These are phyloP conservation scores for Colletotrichum siamense DNA, from an alignment of 2,329 filamentous ascomycete species.

Conservation along the genomic window DNA sequence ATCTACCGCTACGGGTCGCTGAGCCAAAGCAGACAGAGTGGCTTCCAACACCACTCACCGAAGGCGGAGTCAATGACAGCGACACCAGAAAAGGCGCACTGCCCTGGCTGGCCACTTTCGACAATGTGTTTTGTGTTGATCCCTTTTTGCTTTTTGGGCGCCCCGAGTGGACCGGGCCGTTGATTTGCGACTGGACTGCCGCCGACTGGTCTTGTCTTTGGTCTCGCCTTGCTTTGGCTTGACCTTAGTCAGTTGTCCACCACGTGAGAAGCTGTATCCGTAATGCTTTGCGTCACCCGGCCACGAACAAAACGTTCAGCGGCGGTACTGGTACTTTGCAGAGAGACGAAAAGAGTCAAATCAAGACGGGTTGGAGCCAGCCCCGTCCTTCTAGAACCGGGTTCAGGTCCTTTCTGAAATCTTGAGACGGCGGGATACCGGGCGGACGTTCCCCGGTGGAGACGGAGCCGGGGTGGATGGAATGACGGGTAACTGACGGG, in stretches of 20 bases:
- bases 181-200: slow-evolving; percentile 1
- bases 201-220: background rate
- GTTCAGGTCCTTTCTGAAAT: slow-evolving; percentile 11
- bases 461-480: slow-evolving; percentile 5
- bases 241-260: background rate
- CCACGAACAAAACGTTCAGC: background rate
- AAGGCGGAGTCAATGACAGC: background rate
- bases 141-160: background rate
- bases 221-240: background rate
- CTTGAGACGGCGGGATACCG: slow-evolving; percentile 19
- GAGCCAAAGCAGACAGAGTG: background rate
- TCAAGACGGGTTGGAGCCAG: background rate
- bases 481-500: slow-evolving; percentile 11
- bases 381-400: slow-evolving; percentile 20
- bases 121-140: background rate
- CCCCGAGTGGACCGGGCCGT: slow-evolving; percentile 11
- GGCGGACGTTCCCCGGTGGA: slow-evolving; percentile 19
- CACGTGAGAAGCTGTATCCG: background rate
- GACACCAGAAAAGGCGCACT: background rate
- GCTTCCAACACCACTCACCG: background rate
- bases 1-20: background rate
- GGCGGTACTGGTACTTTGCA: background rate
- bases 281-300: background rate
- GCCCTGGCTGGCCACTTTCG: background rate
- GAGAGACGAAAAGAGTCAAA: background rate